Conservation (phyloP, 2,329 filamentous ascomycete species). For the Fusarium tanahbumbuense region DNA sequence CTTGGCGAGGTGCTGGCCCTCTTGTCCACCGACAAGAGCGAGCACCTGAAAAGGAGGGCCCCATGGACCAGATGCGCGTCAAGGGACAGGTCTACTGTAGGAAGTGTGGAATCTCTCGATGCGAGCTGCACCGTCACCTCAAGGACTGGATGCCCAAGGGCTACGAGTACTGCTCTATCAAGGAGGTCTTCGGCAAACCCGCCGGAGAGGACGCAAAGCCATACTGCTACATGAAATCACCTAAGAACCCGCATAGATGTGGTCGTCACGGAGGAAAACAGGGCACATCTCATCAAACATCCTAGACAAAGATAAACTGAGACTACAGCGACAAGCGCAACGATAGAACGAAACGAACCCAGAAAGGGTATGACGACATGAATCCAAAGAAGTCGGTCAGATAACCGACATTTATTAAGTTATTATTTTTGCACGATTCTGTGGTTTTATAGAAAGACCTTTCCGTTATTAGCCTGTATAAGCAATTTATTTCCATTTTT, state of each 20-base stretch:
- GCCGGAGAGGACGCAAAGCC: slow-evolving; percentile 60
- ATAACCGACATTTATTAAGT: background rate
- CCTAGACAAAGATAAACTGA: slow-evolving; percentile 12
- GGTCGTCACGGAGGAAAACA: slow-evolving; percentile 62
- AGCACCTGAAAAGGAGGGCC: slow-evolving; percentile 30
- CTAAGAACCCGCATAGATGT: slow-evolving; percentile 68
- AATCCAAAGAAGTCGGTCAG: slow-evolving; percentile 5
- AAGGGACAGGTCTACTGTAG: slow-evolving; percentile 71
- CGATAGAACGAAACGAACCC: slow-evolving; percentile 17
- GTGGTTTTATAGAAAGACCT: background rate
- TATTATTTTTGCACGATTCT: slow-evolving; percentile 2
- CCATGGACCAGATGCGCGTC: slow-evolving; percentile 62
- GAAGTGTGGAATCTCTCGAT: slow-evolving; percentile 70
- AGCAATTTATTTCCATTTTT: background rate
- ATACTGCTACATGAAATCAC: slow-evolving; percentile 70
- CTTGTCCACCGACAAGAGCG: slow-evolving; percentile 51
- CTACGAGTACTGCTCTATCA: slow-evolving; percentile 71
- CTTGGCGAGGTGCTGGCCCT: slow-evolving; percentile 67
- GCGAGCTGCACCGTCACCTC: slow-evolving; percentile 72
- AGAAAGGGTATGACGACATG: slow-evolving; percentile 32
- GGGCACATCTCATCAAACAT: slow-evolving; percentile 20
- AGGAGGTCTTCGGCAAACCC: slow-evolving; percentile 65
- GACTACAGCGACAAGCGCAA: slow-evolving; percentile 3
- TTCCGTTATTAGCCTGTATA: background rate
- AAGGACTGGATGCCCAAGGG: slow-evolving; percentile 67